phyloP scores from a whole-genome alignment of 2,329 filamentous ascomycete species.

The Fusarium sororula region DNA sequence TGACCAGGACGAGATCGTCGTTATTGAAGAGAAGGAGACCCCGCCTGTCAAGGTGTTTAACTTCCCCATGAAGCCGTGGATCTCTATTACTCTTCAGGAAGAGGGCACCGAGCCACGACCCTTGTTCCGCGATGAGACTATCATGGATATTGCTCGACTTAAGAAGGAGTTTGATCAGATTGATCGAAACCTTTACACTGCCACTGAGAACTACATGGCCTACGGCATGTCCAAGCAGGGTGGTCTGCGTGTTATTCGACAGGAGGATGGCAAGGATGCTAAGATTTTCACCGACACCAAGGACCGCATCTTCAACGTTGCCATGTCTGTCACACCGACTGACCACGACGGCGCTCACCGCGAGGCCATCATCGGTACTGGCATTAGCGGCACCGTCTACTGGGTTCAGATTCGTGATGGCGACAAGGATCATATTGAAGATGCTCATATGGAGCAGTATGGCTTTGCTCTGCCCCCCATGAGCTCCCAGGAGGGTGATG shows the following conservation, averaged over 20 bases:
- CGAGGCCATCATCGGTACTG: constrained; percentile 90
- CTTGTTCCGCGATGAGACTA: constrained; percentile 77
- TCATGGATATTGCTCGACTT: constrained; percentile 91
- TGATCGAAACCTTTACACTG: constrained; percentile 90
- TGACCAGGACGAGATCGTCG: constrained; percentile 73
- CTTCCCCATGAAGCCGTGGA: constrained; percentile 96
- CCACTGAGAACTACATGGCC: constrained; percentile 89
- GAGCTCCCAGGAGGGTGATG: constrained; percentile 85
- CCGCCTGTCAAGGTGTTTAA: constrained; percentile 84
- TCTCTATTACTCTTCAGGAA: constrained; percentile 80
- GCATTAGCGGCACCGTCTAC: constrained; percentile 95
- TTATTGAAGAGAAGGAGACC: constrained; percentile 72
- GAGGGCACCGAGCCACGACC: constrained; percentile 65
- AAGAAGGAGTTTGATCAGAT: constrained; percentile 99
- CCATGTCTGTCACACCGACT: constrained; percentile 75
- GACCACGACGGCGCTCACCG: constrained; percentile 67
- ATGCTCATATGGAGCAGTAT: constrained; percentile 81
- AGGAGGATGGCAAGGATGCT: constrained; percentile 90
- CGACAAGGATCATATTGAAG: constrained; percentile 81
- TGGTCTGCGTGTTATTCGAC: constrained; percentile 90
- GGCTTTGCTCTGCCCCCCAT: constrained; percentile 91
- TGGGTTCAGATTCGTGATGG: constrained; percentile 85
- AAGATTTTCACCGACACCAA: constrained; percentile 91
- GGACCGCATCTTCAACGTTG: constrained; percentile 94
- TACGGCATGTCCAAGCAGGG: constrained; percentile 95